Percentiles rank a stretch among this genome's conserved stretches.
Evolutionary conservation across 2,329 filamentous ascomycete species (phyloP).

Genomic region (Colletotrichum zoysiae): DNA sequence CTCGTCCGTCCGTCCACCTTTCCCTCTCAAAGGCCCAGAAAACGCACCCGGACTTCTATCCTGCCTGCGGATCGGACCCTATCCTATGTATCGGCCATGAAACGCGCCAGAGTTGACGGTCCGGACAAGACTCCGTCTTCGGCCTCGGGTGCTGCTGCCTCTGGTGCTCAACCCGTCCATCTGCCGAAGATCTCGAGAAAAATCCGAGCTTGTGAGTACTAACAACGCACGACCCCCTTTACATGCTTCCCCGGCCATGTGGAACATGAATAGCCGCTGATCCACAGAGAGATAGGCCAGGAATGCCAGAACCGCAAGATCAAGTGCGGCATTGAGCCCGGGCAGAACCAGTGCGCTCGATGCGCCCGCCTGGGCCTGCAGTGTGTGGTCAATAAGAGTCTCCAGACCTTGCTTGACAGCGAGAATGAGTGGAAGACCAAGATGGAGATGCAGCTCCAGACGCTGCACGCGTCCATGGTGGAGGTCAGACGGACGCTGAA

Average conservation of each 20-base stretch:
- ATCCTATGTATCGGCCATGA: conserved; percentile 37
- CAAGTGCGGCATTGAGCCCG: conserved; percentile 63
- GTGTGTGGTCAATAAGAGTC: conserved; percentile 67
- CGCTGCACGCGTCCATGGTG: conserved; percentile 46
- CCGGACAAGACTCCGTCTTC: conserved; percentile 41
- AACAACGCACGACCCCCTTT: background rate
- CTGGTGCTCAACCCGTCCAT: conserved; percentile 31
- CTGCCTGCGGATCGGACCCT: conserved; percentile 18
- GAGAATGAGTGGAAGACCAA: conserved; percentile 59
- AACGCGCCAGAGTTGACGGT: conserved; percentile 38
- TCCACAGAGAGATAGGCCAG: conserved; percentile 45
- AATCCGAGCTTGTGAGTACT: conserved; percentile 49
- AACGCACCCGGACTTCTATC: conserved; percentile 31
- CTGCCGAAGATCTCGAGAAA: conserved; percentile 50
- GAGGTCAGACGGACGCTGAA: conserved; percentile 46
- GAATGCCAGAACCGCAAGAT: conserved; percentile 68
- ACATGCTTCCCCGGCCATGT: background rate
- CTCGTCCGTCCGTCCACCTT: background rate
- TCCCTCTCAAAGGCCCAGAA: conserved; percentile 33
- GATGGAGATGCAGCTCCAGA: conserved; percentile 48
- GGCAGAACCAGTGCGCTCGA: conserved; percentile 60
- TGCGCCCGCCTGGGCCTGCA: conserved; percentile 63
- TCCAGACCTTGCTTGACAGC: conserved; percentile 67
- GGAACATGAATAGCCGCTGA: conserved; percentile 5
- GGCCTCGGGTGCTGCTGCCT: conserved; percentile 13